Evolutionary conservation across 192 early-diverging fungal species (phyloP).

Genomic region (Endogone sp.): DNA sequence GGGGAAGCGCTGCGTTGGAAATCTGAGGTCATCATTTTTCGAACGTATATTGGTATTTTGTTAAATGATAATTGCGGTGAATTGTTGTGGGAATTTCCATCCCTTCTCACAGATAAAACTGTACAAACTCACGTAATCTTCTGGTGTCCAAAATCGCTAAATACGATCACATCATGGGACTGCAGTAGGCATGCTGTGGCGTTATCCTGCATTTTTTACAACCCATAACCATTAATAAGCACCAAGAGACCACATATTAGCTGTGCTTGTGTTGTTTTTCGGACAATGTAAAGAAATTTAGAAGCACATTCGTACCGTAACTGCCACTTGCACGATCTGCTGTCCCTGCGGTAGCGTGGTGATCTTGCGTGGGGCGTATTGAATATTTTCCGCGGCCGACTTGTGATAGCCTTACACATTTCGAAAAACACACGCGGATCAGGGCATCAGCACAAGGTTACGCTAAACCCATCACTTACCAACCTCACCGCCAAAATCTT

Average conservation of each 20-base stretch:
- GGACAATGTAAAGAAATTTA: too few species aligned
- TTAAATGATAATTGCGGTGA: too few species aligned
- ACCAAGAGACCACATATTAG: neutral
- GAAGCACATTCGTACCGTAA: too few species aligned
- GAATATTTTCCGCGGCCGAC: slow-evolving; percentile 32
- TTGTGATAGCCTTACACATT: slow-evolving; percentile 17
- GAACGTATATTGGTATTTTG: too few species aligned
- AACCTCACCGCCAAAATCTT: slow-evolving; percentile 8
- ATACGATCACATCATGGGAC: slow-evolving; percentile 54
- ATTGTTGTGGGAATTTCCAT: too few species aligned
- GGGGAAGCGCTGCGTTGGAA: slow-evolving; percentile 34
- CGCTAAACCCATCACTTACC: too few species aligned
- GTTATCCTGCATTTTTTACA: slow-evolving; percentile 33
- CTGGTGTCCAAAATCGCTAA: slow-evolving; percentile 44
- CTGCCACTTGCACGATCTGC: slow-evolving; percentile 49
- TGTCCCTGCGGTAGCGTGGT: slow-evolving; percentile 45
- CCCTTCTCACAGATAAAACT: too few species aligned
- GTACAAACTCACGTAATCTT: slow-evolving; percentile 40
- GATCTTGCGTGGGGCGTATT: slow-evolving; percentile 57
- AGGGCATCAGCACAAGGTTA: too few species aligned
- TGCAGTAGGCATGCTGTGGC: slow-evolving; percentile 60
- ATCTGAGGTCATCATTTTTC: too few species aligned
- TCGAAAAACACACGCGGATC: too few species aligned
- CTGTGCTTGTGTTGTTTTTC: too few species aligned
- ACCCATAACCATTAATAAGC: neutral